Base-by-base conservation (phyloP, 1,139 yeast species). In the Debaryomyces sp. region DNA sequence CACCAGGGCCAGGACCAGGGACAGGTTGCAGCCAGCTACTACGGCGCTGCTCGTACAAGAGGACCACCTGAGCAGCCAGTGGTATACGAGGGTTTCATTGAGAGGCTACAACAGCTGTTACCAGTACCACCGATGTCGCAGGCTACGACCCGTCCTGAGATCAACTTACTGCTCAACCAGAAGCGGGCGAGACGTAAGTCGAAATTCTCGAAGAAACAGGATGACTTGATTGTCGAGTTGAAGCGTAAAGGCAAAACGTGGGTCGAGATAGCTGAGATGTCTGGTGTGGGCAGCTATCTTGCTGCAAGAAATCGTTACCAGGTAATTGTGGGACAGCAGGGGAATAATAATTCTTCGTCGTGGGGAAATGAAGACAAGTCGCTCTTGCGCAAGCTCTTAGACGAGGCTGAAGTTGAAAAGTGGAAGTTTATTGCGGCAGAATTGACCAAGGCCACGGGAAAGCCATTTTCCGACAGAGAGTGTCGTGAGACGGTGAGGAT, bases 311-410 rank as follows among this genome's bases (percentile, higher is more conserved):
- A 87, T 62, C 68, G 95, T 51, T 87, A 87, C 60, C 95, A 87
- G 62, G 95, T 87, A 5, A 75, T 87, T 47, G 87, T 87, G 51
- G 95, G 95, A 2, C 95, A 87, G 62, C 95, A 87, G 58, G 94
- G 95, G 4, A 87, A 88, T 54, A 74, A 75, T 46, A 87, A 88
- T 22, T 77, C 85, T 5, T 79, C 84, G 30, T 78, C 81, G 36
- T 86, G 91, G 88, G 82, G 80, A 21, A 60, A 71, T 1, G 82
- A 80, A 18, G 91, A 86, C 63, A 77, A 81, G 12, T 53, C 66
- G n/a, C 71, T 73, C 18, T 68, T 87, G 40, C 82, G 80, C 54
- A 64, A 64, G 27, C 57, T 84, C 15, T 66, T 87, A 12, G 94
- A 87, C 61, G 83, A 80, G 37, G 91, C 87, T 1, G 95, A 87